phyloP scores from a whole-genome alignment of 169 alveolate species.

The Plasmodium coatneyi region DNA sequence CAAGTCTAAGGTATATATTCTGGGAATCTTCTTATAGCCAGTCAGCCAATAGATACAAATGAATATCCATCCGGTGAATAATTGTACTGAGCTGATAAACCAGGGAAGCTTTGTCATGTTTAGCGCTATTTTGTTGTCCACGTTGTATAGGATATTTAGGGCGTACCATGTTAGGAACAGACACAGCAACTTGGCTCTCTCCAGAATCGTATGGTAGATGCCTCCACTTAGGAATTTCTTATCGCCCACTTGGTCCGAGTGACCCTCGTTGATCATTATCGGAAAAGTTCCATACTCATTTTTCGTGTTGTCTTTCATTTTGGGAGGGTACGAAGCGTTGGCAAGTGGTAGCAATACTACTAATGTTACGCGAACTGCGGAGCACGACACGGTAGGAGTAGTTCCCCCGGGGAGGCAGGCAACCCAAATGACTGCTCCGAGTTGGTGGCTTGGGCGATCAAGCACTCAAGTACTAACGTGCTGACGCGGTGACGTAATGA shows the following conservation, averaged over 20 bases:
- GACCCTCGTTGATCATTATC: constrained; percentile 57
- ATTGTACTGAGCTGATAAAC: constrained; percentile 83
- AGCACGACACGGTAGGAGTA: not conserved
- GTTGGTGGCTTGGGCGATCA: not conserved
- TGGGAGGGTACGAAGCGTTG: not conserved
- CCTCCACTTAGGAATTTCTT: not conserved
- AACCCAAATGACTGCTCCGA: not conserved
- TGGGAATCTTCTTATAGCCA: constrained; percentile 76
- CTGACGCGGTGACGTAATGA: not conserved
- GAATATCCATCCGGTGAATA: constrained; percentile 83
- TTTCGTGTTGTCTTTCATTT: constrained; percentile 57
- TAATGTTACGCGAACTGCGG: not conserved
- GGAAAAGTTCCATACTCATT: constrained; percentile 69
- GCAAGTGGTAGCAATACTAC: not conserved
- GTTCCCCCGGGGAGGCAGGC: not conserved
- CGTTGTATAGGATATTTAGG: constrained; percentile 82
- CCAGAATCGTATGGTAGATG: not conserved
- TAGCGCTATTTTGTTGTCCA: constrained; percentile 84
- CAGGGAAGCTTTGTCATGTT: constrained; percentile 84
- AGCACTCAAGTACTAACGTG: not conserved
- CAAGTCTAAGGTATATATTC: constrained; percentile 59
- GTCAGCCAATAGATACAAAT: constrained; percentile 68
- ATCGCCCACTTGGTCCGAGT: constrained; percentile 18
- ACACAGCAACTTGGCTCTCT: not conserved
- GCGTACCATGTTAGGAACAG: constrained; percentile 84